Conservation (phyloP, 2,329 filamentous ascomycete genomes). For the Scytalidium sp. region DNA sequence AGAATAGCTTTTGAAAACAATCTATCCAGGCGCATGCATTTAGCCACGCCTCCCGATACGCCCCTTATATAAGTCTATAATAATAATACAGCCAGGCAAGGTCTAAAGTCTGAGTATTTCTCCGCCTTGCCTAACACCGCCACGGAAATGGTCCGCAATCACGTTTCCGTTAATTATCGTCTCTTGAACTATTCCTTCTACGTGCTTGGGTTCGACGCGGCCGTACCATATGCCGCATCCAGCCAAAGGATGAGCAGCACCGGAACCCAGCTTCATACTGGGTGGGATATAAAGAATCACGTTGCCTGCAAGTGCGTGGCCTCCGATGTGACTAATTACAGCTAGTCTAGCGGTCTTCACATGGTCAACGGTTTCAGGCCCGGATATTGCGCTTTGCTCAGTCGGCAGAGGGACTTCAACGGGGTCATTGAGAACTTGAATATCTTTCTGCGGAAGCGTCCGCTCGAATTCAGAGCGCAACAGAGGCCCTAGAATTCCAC, state of each 20-base stretch:
- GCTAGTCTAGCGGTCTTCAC: constrained; percentile 56
- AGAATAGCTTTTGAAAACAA: no score
- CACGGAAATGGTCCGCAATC: constrained; percentile 69
- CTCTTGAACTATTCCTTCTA: constrained; percentile 71
- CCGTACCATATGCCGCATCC: constrained; percentile 83
- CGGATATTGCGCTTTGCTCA: constrained; percentile 21
- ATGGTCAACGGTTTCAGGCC: constrained; percentile 25
- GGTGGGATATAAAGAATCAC: constrained; percentile 78
- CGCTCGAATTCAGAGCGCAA: constrained; percentile 68
- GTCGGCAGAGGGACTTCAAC: constrained; percentile 22
- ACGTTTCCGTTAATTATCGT: constrained; percentile 67
- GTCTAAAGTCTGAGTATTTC: constrained; percentile 39
- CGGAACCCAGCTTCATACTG: constrained; percentile 33
- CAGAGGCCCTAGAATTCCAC: constrained; percentile 75
- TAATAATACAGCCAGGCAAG: no score
- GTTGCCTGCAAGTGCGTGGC: constrained; percentile 84
- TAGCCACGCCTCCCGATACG: no score
- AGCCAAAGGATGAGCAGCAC: constrained; percentile 53
- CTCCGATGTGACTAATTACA: constrained; percentile 75
- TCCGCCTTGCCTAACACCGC: constrained; percentile 57
- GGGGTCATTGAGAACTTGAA: constrained; percentile 45
- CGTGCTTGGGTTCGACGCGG: constrained; percentile 69
- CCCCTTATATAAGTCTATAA: not conserved
- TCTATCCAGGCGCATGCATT: no score
- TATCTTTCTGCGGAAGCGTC: constrained; percentile 48